A percentile compares a stretch with the other conserved stretches of the same genome.
phyloP scores from a whole-genome alignment of 2,329 filamentous ascomycete genomes.

The Apiospora pterosperma region DNA sequence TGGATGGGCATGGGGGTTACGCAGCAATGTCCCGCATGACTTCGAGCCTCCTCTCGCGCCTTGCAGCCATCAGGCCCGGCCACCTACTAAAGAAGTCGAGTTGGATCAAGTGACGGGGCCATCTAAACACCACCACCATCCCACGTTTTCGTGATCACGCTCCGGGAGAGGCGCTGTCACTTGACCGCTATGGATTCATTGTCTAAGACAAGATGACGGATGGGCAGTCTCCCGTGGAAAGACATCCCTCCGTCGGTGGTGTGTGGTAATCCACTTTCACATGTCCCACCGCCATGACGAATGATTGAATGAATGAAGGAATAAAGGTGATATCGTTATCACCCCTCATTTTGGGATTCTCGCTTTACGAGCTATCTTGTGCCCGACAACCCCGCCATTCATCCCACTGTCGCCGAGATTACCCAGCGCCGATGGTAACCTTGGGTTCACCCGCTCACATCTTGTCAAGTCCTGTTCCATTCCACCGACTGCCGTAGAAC shows the following conservation, averaged over 20 bases:
- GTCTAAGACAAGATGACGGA: constrained; percentile 14
- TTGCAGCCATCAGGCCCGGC: neutral
- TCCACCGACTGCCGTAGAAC: too few relatives aligned
- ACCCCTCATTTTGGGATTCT: constrained; percentile 4
- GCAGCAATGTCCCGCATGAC: neutral
- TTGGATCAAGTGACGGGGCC: neutral
- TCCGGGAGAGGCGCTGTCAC: constrained; percentile 19
- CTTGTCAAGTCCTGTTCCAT: neutral
- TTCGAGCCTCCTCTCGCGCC: neutral
- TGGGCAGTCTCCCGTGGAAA: neutral
- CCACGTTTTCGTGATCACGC: constrained; percentile 17
- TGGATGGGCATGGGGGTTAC: neutral
- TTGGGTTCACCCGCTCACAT: neutral
- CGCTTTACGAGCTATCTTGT: neutral
- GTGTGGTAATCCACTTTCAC: constrained; percentile 27
- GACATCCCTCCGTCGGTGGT: constrained; percentile 4
- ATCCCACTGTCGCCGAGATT: neutral
- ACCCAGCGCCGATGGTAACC: neutral
- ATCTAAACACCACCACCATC: constrained; percentile 9
- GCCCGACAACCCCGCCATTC: constrained; percentile 4
- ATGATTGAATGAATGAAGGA: too few relatives aligned
- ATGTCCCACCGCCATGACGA: constrained; percentile 14
- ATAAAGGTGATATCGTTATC: constrained; percentile 8
- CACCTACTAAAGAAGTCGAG: neutral
- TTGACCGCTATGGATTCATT: constrained; percentile 18